These are phyloP conservation scores for Colletotrichum eremochloae DNA, from an alignment of 2,329 filamentous ascomycete species.

Conservation along the genomic window DNA sequence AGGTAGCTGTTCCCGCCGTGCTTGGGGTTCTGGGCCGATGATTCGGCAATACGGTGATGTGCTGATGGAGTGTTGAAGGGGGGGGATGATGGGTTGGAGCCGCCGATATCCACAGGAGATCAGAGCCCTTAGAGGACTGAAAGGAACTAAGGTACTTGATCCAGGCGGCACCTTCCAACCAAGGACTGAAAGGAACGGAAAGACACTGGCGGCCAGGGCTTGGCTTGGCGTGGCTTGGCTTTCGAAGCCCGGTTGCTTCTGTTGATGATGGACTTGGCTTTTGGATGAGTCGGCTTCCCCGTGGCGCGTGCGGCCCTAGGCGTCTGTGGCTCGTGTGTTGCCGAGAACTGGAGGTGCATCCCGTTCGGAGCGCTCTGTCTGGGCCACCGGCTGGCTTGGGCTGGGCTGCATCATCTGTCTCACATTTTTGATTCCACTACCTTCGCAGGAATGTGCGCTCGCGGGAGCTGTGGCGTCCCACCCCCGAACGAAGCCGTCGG, in stretches of 20 bases:
- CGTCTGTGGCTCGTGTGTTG: constrained; percentile 35
- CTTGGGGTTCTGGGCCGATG: constrained; percentile 3
- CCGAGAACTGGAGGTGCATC: constrained; percentile 22
- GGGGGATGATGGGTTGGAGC: constrained; percentile 5
- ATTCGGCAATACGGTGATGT: constrained; percentile 1
- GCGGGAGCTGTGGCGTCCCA: constrained; percentile 13
- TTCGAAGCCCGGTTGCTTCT: constrained; percentile 20
- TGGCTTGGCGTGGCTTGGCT: constrained; percentile 35
- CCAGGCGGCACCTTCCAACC: no score
- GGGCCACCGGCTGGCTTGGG: constrained; percentile 36
- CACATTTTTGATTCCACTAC: constrained; percentile 37
- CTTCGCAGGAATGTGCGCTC: constrained; percentile 38
- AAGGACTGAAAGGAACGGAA: constrained; percentile 5
- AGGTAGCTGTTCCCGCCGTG: constrained; percentile 23
- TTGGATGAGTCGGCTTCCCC: constrained; percentile 37
- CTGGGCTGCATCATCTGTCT: constrained; percentile 40
- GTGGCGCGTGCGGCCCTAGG: constrained; percentile 38
- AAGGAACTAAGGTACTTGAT: neutral
- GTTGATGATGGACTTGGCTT: constrained; percentile 35
- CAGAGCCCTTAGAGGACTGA: neutral
- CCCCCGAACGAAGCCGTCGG: neutral
- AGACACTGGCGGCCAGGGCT: constrained; percentile 13
- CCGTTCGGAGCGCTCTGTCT: constrained; percentile 23
- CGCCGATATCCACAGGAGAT: constrained; percentile 20
- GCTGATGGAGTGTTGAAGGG: neutral